A percentile compares a stretch with the other conserved stretches of the same genome.
These are phyloP conservation scores for Peronosclerospora sorghi DNA, from an alignment of 352 stramenopile genomes.

Conservation along the genomic window DNA sequence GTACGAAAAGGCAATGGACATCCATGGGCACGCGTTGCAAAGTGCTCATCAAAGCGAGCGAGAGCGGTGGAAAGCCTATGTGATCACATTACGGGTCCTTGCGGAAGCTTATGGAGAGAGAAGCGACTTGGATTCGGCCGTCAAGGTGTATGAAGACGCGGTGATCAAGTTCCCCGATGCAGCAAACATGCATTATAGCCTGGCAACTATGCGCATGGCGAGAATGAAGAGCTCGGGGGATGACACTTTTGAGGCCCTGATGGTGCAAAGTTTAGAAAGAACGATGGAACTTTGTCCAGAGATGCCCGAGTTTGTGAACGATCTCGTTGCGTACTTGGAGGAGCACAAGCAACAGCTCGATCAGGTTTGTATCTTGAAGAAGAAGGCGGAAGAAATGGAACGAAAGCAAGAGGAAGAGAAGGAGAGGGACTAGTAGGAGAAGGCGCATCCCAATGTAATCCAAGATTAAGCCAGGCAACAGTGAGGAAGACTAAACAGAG, in stretches of 20 bases:
- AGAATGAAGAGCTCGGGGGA: slow-evolving; percentile 14
- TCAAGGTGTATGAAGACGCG: slow-evolving; percentile 37
- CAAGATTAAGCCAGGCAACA: too few species aligned
- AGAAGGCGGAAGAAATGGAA: slow-evolving; percentile 12
- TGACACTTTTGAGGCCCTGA: slow-evolving; percentile 13
- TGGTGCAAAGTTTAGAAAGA: slow-evolving; percentile 23
- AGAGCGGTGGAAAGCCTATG: slow-evolving; percentile 31
- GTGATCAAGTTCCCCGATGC: slow-evolving; percentile 22
- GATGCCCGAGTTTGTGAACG: slow-evolving; percentile 38
- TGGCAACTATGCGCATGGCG: slow-evolving; percentile 57
- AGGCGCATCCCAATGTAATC: too few species aligned
- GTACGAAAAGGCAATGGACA: slow-evolving; percentile 26
- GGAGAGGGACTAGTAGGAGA: slow-evolving; percentile 2
- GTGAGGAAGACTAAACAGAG: too few species aligned
- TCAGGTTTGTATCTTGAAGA: slow-evolving; percentile 11
- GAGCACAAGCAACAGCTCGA: slow-evolving; percentile 12
- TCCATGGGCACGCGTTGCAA: slow-evolving; percentile 16
- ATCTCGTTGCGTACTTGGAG: slow-evolving; percentile 32
- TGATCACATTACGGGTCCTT: slow-evolving; percentile 38
- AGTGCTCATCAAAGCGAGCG: slow-evolving; percentile 3
- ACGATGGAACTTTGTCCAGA: slow-evolving; percentile 32
- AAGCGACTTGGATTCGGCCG: slow-evolving; percentile 37
- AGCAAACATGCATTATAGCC: slow-evolving; percentile 57
- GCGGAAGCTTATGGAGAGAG: slow-evolving; percentile 43
- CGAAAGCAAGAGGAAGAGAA: slow-evolving; percentile 4